Conservation (phyloP, 768 basidiomycete species). For the Erythrobasidium yunnanense region DNA sequence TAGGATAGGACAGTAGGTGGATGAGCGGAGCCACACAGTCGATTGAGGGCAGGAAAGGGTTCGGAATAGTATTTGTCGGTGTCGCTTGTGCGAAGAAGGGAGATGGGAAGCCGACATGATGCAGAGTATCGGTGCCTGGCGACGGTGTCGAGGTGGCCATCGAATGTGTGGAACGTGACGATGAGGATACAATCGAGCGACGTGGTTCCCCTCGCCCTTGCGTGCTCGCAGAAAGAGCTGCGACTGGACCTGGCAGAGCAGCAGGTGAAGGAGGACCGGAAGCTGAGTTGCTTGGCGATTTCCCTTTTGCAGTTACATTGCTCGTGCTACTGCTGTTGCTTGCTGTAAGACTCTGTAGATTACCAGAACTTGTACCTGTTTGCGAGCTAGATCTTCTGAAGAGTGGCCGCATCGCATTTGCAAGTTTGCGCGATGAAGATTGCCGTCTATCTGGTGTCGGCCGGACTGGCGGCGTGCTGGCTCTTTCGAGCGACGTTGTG, state of each 20-base stretch:
- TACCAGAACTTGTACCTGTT: background rate
- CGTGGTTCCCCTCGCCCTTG: too few species aligned
- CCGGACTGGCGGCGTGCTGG: background rate
- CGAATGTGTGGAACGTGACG: background rate
- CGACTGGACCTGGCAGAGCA: too few species aligned
- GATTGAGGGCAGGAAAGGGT: conserved; percentile 10
- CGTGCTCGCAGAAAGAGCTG: too few species aligned
- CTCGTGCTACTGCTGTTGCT: background rate
- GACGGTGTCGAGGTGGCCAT: conserved; percentile 1
- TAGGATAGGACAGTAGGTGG: background rate
- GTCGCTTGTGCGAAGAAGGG: conserved; percentile 24
- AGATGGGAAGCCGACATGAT: conserved; percentile 6
- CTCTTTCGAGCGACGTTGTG: background rate
- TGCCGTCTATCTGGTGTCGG: conserved; percentile 4
- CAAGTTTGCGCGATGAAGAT: background rate
- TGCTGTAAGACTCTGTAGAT: too few species aligned
- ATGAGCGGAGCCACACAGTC: conserved; percentile 13
- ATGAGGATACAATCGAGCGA: background rate
- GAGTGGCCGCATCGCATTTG: background rate
- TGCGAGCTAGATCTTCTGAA: conserved; percentile 14
- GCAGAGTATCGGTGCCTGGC: background rate
- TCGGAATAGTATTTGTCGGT: conserved; percentile 8
- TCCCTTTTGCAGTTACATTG: background rate
- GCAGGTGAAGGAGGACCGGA: too few species aligned
- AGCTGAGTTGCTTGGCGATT: background rate